phyloP scores from a whole-genome alignment of 345 rosid genomes.

The Heritiera fomes region DNA sequence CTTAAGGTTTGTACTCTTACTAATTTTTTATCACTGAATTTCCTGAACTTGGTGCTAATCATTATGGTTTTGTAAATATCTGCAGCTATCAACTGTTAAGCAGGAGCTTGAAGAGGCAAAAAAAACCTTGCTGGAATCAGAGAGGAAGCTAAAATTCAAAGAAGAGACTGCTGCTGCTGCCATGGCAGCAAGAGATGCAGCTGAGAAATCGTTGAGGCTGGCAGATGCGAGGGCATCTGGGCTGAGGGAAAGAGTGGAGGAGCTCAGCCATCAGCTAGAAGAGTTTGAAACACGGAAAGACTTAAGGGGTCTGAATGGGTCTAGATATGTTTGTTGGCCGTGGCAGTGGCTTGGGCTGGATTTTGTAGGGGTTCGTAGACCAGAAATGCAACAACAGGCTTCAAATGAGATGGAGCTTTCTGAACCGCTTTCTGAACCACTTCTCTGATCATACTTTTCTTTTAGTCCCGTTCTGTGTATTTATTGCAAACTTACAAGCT shows the following conservation, averaged over 20 bases:
- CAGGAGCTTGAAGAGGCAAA: slow-evolving; percentile 91
- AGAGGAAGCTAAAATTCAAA: slow-evolving; percentile 87
- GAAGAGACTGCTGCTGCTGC: slow-evolving; percentile 97
- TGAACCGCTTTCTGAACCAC: slow-evolving; percentile 75
- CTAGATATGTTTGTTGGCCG: slow-evolving; percentile 94
- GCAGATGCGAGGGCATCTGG: slow-evolving; percentile 89
- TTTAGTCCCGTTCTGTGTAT: slow-evolving; percentile 24
- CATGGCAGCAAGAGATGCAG: slow-evolving; percentile 99
- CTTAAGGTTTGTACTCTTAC: not conserved
- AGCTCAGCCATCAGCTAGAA: slow-evolving; percentile 79
- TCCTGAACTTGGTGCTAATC: not conserved
- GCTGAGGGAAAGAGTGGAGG: slow-evolving; percentile 91
- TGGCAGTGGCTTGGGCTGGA: slow-evolving; percentile 99
- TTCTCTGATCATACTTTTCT: slow-evolving; percentile 47
- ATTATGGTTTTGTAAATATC: slow-evolving; percentile 20
- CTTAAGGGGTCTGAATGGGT: slow-evolving; percentile 41
- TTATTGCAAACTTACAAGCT: slow-evolving; percentile 22
- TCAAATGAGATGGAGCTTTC: slow-evolving; percentile 98
- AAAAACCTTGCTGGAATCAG: slow-evolving; percentile 68
- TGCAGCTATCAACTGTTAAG: slow-evolving; percentile 64
- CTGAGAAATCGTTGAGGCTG: slow-evolving; percentile 83
- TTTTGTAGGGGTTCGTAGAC: slow-evolving; percentile 62
- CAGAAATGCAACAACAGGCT: slow-evolving; percentile 49
- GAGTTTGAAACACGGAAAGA: slow-evolving; percentile 76
- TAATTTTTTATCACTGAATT: not conserved